Evolutionary conservation across 2,329 filamentous ascomycete species (phyloP).

Genomic region (Sporothrix brunneoviolacea): DNA sequence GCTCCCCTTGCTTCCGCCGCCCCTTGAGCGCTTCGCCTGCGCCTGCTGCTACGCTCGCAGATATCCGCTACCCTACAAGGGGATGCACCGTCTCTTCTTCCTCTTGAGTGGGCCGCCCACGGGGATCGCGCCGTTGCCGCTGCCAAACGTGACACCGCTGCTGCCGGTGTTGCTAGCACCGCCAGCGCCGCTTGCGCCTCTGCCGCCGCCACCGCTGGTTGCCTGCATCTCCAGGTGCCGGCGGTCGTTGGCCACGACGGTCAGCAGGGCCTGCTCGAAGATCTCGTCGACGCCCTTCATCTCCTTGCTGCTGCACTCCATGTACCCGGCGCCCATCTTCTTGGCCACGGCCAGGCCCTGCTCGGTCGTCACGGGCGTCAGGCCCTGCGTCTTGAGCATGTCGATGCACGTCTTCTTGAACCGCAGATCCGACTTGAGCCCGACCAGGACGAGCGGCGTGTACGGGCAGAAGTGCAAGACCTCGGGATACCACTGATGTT

Average conservation of each 20-base stretch:
- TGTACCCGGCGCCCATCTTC: constrained; percentile 92
- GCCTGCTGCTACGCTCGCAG: constrained; percentile 7
- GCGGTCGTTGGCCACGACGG: constrained; percentile 74
- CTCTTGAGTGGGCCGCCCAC: constrained; percentile 51
- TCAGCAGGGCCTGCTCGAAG: constrained; percentile 85
- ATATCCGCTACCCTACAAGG: constrained; percentile 51
- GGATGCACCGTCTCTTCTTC: constrained; percentile 78
- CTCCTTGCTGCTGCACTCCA: constrained; percentile 98
- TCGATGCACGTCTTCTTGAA: constrained; percentile 96
- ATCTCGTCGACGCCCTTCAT: constrained; percentile 95
- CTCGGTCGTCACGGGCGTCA: constrained; percentile 88
- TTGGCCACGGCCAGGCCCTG: constrained; percentile 82
- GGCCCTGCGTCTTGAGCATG: constrained; percentile 93
- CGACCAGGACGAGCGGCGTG: constrained; percentile 89
- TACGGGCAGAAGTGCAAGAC: constrained; percentile 98
- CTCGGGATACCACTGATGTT: constrained; percentile 87
- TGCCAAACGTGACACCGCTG: constrained; percentile 26
- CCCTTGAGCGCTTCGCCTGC: neutral
- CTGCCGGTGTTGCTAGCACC: constrained; percentile 28
- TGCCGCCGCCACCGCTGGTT: constrained; percentile 26
- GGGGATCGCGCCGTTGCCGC: constrained; percentile 26
- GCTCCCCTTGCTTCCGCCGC: neutral
- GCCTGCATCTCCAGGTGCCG: constrained; percentile 52
- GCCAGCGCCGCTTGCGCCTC: constrained; percentile 20
- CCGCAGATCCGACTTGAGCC: constrained; percentile 93